These are phyloP conservation scores for Tricholoma sp. DNA, from an alignment of 768 basidiomycete genomes.

Conservation along the genomic window DNA sequence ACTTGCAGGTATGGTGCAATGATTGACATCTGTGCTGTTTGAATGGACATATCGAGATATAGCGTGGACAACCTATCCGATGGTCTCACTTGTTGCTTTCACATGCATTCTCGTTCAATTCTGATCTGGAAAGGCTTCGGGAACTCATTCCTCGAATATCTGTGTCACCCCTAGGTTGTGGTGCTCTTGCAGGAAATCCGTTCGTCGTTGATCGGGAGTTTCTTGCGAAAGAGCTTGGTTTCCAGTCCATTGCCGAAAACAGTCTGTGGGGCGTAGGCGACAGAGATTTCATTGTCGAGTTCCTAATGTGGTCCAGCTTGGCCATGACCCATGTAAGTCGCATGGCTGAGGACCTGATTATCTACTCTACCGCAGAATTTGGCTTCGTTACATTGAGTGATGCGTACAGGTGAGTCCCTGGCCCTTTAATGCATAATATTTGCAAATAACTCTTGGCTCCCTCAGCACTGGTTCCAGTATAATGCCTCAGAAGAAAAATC, in stretches of 20 bases:
- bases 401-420: constrained; percentile 78
- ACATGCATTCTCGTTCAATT: constrained; percentile 90
- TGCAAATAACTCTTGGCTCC: neutral
- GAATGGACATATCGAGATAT: neutral
- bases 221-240: constrained; percentile 85
- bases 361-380: constrained; percentile 97
- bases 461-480: constrained; percentile 95
- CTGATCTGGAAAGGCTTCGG: constrained; percentile 80
- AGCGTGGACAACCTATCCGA: constrained; percentile 98
- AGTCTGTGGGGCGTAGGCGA: constrained; percentile 96
- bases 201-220: constrained; percentile 93
- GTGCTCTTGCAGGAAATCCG: constrained; percentile 95
- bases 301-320: constrained; percentile 93
- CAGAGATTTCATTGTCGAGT: constrained; percentile 96
- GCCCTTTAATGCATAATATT: constrained; percentile 1
- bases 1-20: constrained; percentile 74
- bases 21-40: neutral
- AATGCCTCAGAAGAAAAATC: constrained; percentile 99
- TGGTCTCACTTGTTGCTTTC: constrained; percentile 98
- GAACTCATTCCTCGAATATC: constrained; percentile 88
- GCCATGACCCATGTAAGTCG: constrained; percentile 92
- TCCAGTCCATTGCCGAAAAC: constrained; percentile 86
- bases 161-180: constrained; percentile 89
- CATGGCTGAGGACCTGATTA: constrained; percentile 92
- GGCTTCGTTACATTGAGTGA: constrained; percentile 95